Percentiles rank a stretch among this genome's conserved stretches.
Evolutionary conservation across 2,329 filamentous ascomycete genomes (phyloP).

Genomic region (Myriangium duriaei): DNA sequence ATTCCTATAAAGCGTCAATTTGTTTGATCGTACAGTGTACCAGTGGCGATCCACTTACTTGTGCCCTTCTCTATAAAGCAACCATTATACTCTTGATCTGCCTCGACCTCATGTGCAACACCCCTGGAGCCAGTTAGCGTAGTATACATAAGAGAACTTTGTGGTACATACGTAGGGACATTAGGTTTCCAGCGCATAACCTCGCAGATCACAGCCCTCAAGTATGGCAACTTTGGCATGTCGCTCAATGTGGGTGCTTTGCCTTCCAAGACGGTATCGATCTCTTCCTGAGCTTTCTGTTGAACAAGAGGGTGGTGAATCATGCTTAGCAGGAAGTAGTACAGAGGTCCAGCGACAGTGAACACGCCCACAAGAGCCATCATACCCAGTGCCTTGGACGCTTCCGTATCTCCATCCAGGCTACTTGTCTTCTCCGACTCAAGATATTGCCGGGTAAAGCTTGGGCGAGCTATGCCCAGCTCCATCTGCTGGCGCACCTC

Average conservation of each 20-base stretch:
- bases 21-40: background rate
- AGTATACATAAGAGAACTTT: no score
- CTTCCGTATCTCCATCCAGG: conserved; percentile 25
- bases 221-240: conserved; percentile 20
- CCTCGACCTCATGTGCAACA: conserved; percentile 40
- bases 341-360: conserved; percentile 21
- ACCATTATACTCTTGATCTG: conserved; percentile 41
- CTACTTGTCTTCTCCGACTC: conserved; percentile 26
- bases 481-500: conserved; percentile 28
- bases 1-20: conserved; percentile 1
- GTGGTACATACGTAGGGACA: conserved; percentile 42
- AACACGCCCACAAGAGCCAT: conserved; percentile 25
- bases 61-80: conserved; percentile 41
- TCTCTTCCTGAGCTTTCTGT: conserved; percentile 31
- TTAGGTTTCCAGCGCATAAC: conserved; percentile 35
- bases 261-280: conserved; percentile 32
- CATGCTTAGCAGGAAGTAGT: conserved; percentile 28
- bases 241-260: conserved; percentile 31
- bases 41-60: conserved; percentile 35
- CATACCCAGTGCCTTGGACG: conserved; percentile 24
- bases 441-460: conserved; percentile 31
- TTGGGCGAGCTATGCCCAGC: conserved; percentile 28
- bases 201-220: conserved; percentile 24
- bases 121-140: no score
- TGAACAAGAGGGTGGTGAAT: conserved; percentile 38